Conservation (phyloP, 805 yeast genomes). For the Ogataea naganishii region DNA sequence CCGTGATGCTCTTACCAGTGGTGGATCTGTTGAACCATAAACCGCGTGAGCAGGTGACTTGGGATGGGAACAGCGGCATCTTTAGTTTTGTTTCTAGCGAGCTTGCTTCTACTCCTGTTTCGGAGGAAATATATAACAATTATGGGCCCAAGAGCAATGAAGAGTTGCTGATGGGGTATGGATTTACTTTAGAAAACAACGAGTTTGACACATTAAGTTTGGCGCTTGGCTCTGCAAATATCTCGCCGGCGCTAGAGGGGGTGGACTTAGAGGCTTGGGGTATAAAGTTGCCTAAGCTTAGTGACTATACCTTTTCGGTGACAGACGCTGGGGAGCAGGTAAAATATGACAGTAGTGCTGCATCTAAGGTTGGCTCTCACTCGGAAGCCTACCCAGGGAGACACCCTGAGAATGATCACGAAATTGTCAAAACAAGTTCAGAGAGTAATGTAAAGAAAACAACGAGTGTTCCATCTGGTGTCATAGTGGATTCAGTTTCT, state of each 20-base stretch:
- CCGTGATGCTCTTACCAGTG: slow-evolving; percentile 61
- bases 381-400: slow-evolving; percentile 1
- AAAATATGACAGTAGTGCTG: slow-evolving; percentile 5
- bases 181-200: slow-evolving; percentile 57
- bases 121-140: slow-evolving; percentile 61
- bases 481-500: no score
- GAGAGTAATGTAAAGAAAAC: no score
- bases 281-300: slow-evolving; percentile 15
- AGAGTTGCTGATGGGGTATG: slow-evolving; percentile 73
- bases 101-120: slow-evolving; percentile 2
- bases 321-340: slow-evolving; percentile 5
- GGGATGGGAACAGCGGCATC: slow-evolving; percentile 33
- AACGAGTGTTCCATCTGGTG: no score
- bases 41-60: slow-evolving; percentile 49
- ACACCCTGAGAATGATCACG: no score
- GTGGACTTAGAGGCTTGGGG: slow-evolving; percentile 15
- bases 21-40: slow-evolving; percentile 75
- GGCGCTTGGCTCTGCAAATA: slow-evolving; percentile 49
- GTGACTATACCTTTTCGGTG: slow-evolving; percentile 20
- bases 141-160: slow-evolving; percentile 88
- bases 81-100: slow-evolving; percentile 6
- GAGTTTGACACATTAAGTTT: slow-evolving; percentile 51
- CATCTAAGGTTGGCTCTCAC: slow-evolving; percentile 1
- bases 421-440: not conserved
- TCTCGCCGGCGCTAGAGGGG: no score